phyloP scores from a whole-genome alignment of 192 early-diverging fungal species.

The Podila verticillata region DNA sequence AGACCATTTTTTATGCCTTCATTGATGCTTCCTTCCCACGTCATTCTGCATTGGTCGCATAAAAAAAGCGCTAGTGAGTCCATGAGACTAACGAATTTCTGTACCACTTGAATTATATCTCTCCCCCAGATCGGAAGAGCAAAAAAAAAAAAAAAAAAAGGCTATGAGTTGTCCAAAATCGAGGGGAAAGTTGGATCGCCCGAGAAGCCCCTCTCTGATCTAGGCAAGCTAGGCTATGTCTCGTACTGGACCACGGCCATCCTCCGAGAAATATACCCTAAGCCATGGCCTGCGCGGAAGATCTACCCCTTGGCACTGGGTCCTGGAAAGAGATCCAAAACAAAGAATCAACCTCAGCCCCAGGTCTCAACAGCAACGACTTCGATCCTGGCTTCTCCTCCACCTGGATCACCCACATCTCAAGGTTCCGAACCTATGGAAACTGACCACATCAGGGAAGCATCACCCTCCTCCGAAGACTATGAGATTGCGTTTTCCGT shows the following conservation, averaged over 20 bases:
- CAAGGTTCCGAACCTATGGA: conserved; percentile 7
- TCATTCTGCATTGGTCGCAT: neutral
- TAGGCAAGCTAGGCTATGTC: conserved; percentile 82
- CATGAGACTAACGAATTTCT: neutral
- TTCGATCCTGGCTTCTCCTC: neutral
- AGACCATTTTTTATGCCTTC: neutral
- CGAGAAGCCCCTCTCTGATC: conserved; percentile 88
- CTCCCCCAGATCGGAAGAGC: too few species aligned
- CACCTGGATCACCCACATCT: neutral
- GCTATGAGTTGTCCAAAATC: conserved; percentile 81
- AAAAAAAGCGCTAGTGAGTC: neutral
- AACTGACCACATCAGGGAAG: neutral
- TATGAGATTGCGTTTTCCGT: conserved; percentile 53
- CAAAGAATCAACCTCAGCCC: neutral
- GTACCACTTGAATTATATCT: conserved; percentile 1
- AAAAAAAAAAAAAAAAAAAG: conserved; percentile 60
- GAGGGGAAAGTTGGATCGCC: conserved; percentile 82
- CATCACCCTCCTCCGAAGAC: neutral
- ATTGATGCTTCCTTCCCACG: neutral
- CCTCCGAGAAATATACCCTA: conserved; percentile 56
- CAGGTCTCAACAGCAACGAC: neutral
- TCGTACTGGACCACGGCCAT: conserved; percentile 87
- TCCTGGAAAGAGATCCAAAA: conserved; percentile 3
- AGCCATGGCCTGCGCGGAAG: conserved; percentile 29
- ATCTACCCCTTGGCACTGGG: neutral